Percentiles rank a stretch among this genome's conserved stretches.
Evolutionary conservation across 169 alveolate genomes (phyloP).

Genomic region (Plasmodium adleri): DNA sequence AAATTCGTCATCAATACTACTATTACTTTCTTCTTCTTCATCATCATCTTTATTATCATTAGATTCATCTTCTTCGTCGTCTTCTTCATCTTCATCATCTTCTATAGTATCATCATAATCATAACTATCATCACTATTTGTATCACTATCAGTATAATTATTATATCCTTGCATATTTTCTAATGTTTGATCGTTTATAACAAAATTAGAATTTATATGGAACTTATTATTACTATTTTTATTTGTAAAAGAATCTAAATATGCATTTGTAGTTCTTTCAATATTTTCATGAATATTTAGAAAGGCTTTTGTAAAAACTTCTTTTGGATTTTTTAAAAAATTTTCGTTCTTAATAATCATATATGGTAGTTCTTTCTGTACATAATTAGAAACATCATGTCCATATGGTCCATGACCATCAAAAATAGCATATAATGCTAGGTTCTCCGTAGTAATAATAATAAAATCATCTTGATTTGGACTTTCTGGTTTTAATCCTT

Average conservation of each 20-base stretch:
- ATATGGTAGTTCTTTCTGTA: conserved; percentile 85
- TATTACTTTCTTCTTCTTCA: background rate
- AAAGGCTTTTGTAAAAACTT: conserved; percentile 69
- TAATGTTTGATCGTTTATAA: background rate
- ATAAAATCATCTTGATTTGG: conserved; percentile 92
- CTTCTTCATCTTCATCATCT: conserved; percentile 11
- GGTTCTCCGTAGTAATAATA: conserved; percentile 79
- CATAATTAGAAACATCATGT: conserved; percentile 88
- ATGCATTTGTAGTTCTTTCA: conserved; percentile 40
- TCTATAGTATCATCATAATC: conserved; percentile 9
- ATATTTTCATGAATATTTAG: conserved; percentile 63
- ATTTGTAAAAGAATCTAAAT: conserved; percentile 32
- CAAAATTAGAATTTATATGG: conserved; percentile 1
- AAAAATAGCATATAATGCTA: conserved; percentile 89
- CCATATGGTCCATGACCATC: conserved; percentile 95
- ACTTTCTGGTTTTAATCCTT: conserved; percentile 91
- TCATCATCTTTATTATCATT: conserved; percentile 8
- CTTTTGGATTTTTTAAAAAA: conserved; percentile 70
- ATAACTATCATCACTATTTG: background rate
- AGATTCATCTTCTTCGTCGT: background rate
- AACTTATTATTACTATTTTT: background rate
- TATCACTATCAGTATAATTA: conserved; percentile 1
- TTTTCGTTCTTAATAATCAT: conserved; percentile 63
- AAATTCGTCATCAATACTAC: conserved; percentile 9
- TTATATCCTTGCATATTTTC: background rate